Evolutionary conservation across 176 grass and related monocot species (phyloP).

Genomic region (Zea luxurians): DNA sequence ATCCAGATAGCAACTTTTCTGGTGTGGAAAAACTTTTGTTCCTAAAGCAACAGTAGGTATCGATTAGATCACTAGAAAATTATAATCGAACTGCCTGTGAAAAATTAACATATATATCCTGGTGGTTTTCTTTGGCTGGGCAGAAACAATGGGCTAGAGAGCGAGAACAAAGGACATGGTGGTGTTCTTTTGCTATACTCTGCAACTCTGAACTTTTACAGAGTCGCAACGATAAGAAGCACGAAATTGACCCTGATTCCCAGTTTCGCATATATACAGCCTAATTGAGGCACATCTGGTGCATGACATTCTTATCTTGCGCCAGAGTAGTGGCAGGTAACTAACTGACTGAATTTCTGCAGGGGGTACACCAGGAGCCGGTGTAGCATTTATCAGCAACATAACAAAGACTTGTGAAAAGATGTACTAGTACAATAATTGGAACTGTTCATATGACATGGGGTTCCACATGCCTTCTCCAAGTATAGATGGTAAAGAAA

Average conservation of each 20-base stretch:
- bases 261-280: background rate
- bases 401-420: conserved; percentile 20
- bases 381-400: conserved; percentile 16
- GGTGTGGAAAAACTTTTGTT: conserved; percentile 31
- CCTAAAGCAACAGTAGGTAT: conserved; percentile 33
- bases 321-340: background rate
- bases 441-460: conserved; percentile 13
- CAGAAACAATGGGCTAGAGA: background rate
- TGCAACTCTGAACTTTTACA: background rate
- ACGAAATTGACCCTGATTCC: background rate
- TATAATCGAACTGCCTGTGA: background rate
- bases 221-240: background rate
- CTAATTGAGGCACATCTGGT: background rate
- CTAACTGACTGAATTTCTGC: conserved; percentile 6
- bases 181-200: background rate
- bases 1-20: conserved; percentile 21
- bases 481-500: background rate
- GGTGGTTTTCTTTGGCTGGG: background rate
- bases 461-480: background rate
- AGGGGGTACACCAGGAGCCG: background rate
- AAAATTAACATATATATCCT: background rate
- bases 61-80: conserved; percentile 11
- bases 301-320: background rate
- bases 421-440: conserved; percentile 7
- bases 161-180: background rate